phyloP scores from a whole-genome alignment of 1,284 basidiomycete genomes.

The Blastosporella zonata region DNA sequence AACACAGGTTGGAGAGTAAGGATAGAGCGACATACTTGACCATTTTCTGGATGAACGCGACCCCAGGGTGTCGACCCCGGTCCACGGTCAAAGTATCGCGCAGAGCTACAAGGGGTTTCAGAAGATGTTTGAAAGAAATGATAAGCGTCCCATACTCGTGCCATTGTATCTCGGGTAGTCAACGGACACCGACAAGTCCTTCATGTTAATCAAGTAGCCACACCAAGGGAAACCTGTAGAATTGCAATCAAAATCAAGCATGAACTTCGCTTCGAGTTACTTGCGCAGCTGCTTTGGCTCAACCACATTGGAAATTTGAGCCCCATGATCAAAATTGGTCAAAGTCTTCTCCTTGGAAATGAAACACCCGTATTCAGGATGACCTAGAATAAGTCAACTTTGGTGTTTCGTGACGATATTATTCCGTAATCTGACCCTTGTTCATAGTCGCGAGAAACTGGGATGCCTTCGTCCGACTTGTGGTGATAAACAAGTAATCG shows the following conservation, averaged over 20 bases:
- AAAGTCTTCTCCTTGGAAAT: conserved; percentile 88
- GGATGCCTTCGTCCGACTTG: conserved; percentile 58
- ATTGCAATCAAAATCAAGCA: neutral
- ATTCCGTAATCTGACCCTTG: conserved; percentile 43
- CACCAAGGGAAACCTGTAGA: conserved; percentile 85
- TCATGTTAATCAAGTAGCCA: conserved; percentile 76
- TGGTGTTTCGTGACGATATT: neutral
- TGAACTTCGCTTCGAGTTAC: conserved; percentile 8
- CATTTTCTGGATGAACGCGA: conserved; percentile 64
- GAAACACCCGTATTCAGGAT: conserved; percentile 91
- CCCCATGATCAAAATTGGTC: conserved; percentile 76
- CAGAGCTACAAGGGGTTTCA: conserved; percentile 39
- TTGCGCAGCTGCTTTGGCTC: conserved; percentile 47
- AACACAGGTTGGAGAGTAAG: conserved; percentile 7
- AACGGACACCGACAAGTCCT: conserved; percentile 69
- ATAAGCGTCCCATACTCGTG: conserved; percentile 44
- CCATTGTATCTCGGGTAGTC: conserved; percentile 69
- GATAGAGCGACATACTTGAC: conserved; percentile 50
- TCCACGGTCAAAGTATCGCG: conserved; percentile 65
- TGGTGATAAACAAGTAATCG: conserved; percentile 91
- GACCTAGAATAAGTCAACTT: conserved; percentile 45
- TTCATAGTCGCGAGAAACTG: conserved; percentile 80
- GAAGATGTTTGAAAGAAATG: neutral
- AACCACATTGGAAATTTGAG: conserved; percentile 51
- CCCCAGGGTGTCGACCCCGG: conserved; percentile 54